Evolutionary conservation across 768 basidiomycete genomes (phyloP).

Genomic region (Agaricus blazei): DNA sequence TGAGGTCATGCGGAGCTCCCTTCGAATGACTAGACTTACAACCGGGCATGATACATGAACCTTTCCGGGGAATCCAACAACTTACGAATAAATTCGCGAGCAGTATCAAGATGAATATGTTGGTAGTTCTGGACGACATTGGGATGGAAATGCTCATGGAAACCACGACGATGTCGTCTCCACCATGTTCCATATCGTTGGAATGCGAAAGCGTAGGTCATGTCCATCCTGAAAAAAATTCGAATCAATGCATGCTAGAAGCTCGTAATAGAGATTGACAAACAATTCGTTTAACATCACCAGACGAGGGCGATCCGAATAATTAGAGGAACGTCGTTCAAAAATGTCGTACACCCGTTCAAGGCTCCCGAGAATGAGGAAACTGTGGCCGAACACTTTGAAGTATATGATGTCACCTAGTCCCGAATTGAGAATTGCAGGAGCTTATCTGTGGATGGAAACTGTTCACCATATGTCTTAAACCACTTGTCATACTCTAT

Average conservation of each 20-base stretch:
- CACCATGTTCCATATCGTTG: conserved; percentile 7
- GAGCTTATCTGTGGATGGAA: no score
- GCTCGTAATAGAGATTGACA: neutral
- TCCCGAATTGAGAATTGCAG: no score
- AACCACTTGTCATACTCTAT: conserved; percentile 11
- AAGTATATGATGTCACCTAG: conserved; percentile 13
- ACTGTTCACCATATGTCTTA: neutral
- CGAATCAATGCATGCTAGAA: neutral
- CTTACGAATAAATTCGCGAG: neutral
- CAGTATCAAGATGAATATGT: neutral
- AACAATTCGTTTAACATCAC: conserved; percentile 7
- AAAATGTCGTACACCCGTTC: neutral
- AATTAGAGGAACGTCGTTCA: conserved; percentile 3
- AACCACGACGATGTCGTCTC: conserved; percentile 9
- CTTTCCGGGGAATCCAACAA: conserved; percentile 3
- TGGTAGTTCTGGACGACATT: conserved; percentile 2
- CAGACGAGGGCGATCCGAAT: neutral
- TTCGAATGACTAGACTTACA: conserved; percentile 22
- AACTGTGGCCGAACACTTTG: conserved; percentile 8
- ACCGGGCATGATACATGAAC: conserved; percentile 32
- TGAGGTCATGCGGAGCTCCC: neutral
- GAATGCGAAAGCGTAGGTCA: neutral
- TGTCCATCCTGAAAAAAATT: conserved; percentile 2
- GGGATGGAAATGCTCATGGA: conserved; percentile 10
- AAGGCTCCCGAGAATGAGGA: conserved; percentile 7